Conservation (phyloP, 163 green algal species). For the Trebouxiophyceae sp. region DNA sequence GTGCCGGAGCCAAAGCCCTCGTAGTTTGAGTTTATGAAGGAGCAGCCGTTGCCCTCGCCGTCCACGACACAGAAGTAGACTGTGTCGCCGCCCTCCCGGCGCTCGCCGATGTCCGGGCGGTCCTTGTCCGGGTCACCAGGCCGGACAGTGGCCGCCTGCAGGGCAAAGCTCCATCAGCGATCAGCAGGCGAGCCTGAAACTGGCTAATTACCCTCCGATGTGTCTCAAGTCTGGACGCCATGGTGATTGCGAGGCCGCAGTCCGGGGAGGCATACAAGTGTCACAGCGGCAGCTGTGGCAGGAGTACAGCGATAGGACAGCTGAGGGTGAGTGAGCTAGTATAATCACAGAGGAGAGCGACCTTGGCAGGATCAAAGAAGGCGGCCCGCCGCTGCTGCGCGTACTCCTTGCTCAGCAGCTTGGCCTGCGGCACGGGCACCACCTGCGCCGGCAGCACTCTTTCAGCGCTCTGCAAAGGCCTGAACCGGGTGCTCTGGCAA, state of each 20-base stretch:
- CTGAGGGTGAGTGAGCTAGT: no score
- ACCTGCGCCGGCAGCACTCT: no score
- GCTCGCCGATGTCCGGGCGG: neutral
- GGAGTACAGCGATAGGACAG: no score
- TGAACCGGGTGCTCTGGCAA: no score
- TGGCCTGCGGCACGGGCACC: constrained; percentile 25
- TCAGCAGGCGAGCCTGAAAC: no score
- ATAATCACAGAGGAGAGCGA: no score
- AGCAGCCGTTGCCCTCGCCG: constrained; percentile 53
- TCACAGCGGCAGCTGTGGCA: no score
- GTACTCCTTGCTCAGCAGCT: constrained; percentile 33
- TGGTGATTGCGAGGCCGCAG: no score
- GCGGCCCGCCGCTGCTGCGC: constrained; percentile 19
- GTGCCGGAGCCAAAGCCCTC: constrained; percentile 54
- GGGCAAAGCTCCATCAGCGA: no score
- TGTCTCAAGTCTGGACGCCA: neutral
- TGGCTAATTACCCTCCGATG: no score
- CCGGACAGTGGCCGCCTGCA: constrained; percentile 14
- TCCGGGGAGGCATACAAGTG: no score
- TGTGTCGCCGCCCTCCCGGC: constrained; percentile 30
- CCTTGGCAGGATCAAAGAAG: constrained; percentile 25
- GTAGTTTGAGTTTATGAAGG: constrained; percentile 70
- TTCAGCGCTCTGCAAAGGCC: no score
- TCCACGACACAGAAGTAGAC: constrained; percentile 63
- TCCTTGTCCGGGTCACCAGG: constrained; percentile 9